Evolutionary conservation across 108 stramenopile genomes (phyloP).

Genomic region (Conticribra guillardii): DNA sequence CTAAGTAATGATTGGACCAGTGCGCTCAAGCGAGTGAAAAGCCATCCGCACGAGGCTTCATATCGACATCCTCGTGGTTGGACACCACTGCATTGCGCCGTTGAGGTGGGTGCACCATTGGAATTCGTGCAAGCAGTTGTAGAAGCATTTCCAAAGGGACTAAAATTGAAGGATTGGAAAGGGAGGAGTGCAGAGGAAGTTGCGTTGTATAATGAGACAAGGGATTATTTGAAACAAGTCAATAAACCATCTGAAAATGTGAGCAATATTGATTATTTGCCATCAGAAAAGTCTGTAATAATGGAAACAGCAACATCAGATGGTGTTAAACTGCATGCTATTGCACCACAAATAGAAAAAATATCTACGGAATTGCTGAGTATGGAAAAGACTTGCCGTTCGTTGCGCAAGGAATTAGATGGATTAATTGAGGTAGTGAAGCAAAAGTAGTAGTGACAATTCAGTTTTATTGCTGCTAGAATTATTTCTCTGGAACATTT

Average conservation of each 20-base stretch:
- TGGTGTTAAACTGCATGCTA: too few relatives aligned
- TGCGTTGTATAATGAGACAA: conserved; percentile 17
- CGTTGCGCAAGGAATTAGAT: conserved; percentile 6
- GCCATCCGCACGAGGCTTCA: conserved; percentile 20
- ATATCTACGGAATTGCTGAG: conserved; percentile 4
- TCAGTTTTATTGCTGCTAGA: too few relatives aligned
- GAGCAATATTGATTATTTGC: too few relatives aligned
- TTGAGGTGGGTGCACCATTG: conserved; percentile 22
- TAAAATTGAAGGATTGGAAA: conserved; percentile 31
- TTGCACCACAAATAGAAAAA: conserved; percentile 15
- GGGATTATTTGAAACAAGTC: conserved; percentile 12
- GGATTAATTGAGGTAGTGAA: conserved; percentile 2
- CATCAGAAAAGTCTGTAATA: too few relatives aligned
- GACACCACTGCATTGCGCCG: conserved; percentile 22
- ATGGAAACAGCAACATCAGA: too few relatives aligned
- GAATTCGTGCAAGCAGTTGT: conserved; percentile 27
- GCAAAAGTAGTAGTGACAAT: conserved; percentile 2
- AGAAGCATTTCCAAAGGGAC: conserved; percentile 22
- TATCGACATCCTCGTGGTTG: conserved; percentile 29
- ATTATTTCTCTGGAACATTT: too few relatives aligned
- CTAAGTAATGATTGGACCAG: conserved; percentile 18
- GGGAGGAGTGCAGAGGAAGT: conserved; percentile 19
- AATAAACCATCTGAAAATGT: background rate
- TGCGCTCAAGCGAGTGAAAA: conserved; percentile 14
- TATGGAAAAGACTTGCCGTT: conserved; percentile 12